phyloP scores from a whole-genome alignment of 2,329 filamentous ascomycete genomes.

The Emericellopsis atlantica region DNA sequence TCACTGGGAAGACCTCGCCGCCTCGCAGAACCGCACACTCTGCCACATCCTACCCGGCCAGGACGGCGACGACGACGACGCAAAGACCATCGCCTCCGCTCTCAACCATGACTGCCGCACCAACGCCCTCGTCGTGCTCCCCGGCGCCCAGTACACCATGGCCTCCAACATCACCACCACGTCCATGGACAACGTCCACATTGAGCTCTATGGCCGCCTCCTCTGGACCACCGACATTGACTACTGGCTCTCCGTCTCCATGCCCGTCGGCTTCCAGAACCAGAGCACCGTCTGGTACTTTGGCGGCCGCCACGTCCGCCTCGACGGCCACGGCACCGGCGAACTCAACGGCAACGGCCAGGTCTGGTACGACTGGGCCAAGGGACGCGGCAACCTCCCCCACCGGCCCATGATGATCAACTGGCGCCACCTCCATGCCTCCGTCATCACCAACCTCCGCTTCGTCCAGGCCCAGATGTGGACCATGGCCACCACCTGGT shows the following conservation, averaged over 20 bases:
- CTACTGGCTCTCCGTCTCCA: too few relatives aligned
- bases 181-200: too few relatives aligned
- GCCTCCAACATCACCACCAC: too few relatives aligned
- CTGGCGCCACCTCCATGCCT: slow-evolving; percentile 28
- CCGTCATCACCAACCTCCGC: slow-evolving; percentile 30
- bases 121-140: too few relatives aligned
- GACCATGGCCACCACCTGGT: slow-evolving; percentile 40
- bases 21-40: slow-evolving; percentile 33
- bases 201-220: too few relatives aligned
- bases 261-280: too few relatives aligned
- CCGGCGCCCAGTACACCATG: too few relatives aligned
- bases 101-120: too few relatives aligned
- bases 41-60: too few relatives aligned
- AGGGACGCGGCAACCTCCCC: slow-evolving; percentile 28
- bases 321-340: slow-evolving; percentile 49
- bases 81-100: too few relatives aligned
- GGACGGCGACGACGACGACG: too few relatives aligned
- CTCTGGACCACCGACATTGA: too few relatives aligned
- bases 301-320: slow-evolving; percentile 38
- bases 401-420: slow-evolving; percentile 39
- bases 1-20: slow-evolving; percentile 17
- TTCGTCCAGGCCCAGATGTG: slow-evolving; percentile 50
- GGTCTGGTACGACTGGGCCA: slow-evolving; percentile 42
- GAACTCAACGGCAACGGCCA: slow-evolving; percentile 49
- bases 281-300: slow-evolving; percentile 40